phyloP scores from a whole-genome alignment of 2,329 filamentous ascomycete genomes.

The Calycina herbarum region DNA sequence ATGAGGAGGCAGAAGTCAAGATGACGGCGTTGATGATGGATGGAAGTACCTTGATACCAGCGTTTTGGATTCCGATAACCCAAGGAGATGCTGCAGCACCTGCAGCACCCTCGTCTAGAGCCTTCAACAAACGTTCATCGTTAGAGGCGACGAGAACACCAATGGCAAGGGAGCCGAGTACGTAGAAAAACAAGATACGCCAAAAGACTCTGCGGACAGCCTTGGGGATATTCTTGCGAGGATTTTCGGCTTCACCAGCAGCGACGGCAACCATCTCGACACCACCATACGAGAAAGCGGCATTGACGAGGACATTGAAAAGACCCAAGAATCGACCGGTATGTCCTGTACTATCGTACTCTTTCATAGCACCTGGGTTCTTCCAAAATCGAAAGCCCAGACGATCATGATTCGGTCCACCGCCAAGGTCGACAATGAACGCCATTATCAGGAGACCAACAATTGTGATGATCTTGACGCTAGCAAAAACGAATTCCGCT shows the following conservation, averaged over 20 bases:
- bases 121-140: constrained; percentile 26
- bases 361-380: constrained; percentile 35
- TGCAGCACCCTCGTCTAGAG: constrained; percentile 41
- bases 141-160: constrained; percentile 42
- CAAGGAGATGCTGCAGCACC: constrained; percentile 59
- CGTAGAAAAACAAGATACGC: constrained; percentile 63
- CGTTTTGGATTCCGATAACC: constrained; percentile 69
- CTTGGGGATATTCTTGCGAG: constrained; percentile 64
- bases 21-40: constrained; percentile 76
- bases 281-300: constrained; percentile 48
- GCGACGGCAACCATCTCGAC: constrained; percentile 55
- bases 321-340: constrained; percentile 60
- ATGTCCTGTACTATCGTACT: constrained; percentile 47
- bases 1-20: constrained; percentile 68
- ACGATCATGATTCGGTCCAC: constrained; percentile 56
- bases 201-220: constrained; percentile 60
- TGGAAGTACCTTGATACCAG: constrained; percentile 66
- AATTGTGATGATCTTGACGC: constrained; percentile 53
- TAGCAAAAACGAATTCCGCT: constrained; percentile 60
- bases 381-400: constrained; percentile 71
- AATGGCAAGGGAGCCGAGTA: constrained; percentile 53
- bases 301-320: constrained; percentile 45
- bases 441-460: constrained; percentile 60
- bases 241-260: constrained; percentile 64
- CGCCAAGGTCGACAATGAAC: constrained; percentile 49